Evolutionary conservation across 768 basidiomycete genomes (phyloP), one percentile per base, ranked within the genome.

Genomic region (Leccinum ochraceum): DNA sequence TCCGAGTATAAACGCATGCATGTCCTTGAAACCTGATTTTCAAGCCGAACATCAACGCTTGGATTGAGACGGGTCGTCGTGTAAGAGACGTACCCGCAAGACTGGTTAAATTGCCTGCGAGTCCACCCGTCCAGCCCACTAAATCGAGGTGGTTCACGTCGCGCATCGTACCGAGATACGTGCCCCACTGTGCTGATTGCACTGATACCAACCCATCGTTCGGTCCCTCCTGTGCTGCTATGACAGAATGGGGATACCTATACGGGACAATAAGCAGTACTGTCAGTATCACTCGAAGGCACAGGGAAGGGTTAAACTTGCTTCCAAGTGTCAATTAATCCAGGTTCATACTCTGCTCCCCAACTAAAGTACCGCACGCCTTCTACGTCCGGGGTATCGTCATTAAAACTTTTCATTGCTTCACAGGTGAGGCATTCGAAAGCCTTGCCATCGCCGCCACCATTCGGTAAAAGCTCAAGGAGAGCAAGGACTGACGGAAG

Each of bases 131-230:
- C 96, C 95, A 98, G 6, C 95, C 94, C 11, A 97, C 92, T 39
- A 93, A 83, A 69, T 94, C 92, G 37, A 96, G 83, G 71, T 99
- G 97, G 67, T 93, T 96, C 16, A 97, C 97, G 59, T 90, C 83
- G 39, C 84, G 81, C 20, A 99, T 78, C 2, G 96, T 98, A n/a
- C 95, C 97, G 54, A 93, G 83, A 71, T 98, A 98, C 17, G 89
- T 94, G 39, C 97, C 97, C 94, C 95, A 96, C 80, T 87, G 86
- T 3, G 94, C 87, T 5, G 92, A 94, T 61, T 87, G 79, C 49
- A 96, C 86, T 51, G 88, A 90, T 51, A 99, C 96, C 52, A 99
- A 82, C 1, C 97, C 97, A 72, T 98, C 94, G 68, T 98, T 97
- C 34, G 92, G 86, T 17, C 95, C 96, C 76, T 97, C 94, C 69